A percentile compares a stretch with the other conserved stretches of the same genome.
Conservation (phyloP, 2,329 filamentous ascomycete species). For the Leptographium flavum region DNA sequence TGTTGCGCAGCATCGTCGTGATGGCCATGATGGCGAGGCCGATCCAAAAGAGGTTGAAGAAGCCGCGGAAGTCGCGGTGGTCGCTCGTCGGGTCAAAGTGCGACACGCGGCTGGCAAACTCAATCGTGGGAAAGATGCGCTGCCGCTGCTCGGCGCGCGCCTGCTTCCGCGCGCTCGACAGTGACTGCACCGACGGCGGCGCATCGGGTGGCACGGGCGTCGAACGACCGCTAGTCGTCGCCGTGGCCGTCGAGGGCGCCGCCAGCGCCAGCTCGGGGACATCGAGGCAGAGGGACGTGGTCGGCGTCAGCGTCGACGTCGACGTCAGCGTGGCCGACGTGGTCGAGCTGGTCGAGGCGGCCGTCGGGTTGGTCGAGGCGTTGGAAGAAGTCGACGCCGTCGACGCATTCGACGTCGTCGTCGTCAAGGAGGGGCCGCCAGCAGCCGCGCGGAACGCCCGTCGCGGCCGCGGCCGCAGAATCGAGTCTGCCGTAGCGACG, state of each 20-base stretch:
- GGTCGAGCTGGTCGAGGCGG: slow-evolving; percentile 19
- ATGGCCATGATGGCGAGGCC: slow-evolving; percentile 93
- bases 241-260: no score
- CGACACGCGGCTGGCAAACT: slow-evolving; percentile 80
- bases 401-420: no score
- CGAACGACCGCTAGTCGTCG: slow-evolving; percentile 50
- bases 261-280: neutral
- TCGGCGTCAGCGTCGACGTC: no score
- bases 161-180: slow-evolving; percentile 73
- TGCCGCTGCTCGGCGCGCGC: slow-evolving; percentile 67
- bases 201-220: slow-evolving; percentile 81
- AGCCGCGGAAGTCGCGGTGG: slow-evolving; percentile 88
- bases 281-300: no score
- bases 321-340: slow-evolving; percentile 26
- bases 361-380: no score
- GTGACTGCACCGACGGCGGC: slow-evolving; percentile 77
- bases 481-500: slow-evolving; percentile 27
- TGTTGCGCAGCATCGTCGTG: slow-evolving; percentile 82
- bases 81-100: slow-evolving; percentile 91
- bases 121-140: slow-evolving; percentile 82
- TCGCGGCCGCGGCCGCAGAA: slow-evolving; percentile 34
- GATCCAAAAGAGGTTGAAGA: slow-evolving; percentile 98
- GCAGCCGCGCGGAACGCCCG: slow-evolving; percentile 30
- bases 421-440: no score
- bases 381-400: no score